Base-by-base conservation (phyloP, 129 eudicot genomes). In the Silybum marianum region DNA sequence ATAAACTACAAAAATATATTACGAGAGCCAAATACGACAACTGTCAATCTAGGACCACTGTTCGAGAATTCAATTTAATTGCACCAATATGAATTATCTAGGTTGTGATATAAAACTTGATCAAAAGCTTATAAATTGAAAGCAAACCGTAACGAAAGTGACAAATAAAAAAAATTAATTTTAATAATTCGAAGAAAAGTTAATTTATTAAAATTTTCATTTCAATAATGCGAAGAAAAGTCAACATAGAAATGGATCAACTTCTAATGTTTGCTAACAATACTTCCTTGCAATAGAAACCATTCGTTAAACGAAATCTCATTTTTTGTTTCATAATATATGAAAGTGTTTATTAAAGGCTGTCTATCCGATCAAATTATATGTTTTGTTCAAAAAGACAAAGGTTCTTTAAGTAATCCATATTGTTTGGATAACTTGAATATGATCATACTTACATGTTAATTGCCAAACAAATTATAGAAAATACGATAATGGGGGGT, bases 131-230 rank as follows among this genome's bases (percentile, higher is more conserved):
- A 60, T 36, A 46, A 70, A 51, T 51, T 16, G 22, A 51, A 51
- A 16, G 21, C 58, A 58, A 58, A 62, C 82, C 73, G 25, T 16
- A 70, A 76, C 60, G 82, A 83, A 83, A 83, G 78, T 8, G 78
- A 83, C 82, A 36, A 51, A 71, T 83, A 83, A 71, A 18, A n/a
- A 77, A 25, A 7, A 40, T 12, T 19, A 21, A 21, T n/a, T 21
- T 11, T 58, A 32, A 23, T 18, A 32, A 14, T 32, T 14, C 8
- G 8, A 51, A 40, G 18, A 6, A 14, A 38, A 38, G 10, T 2
- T 10, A 38, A 38, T 14, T 0, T 1, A 22, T 11, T 40, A 28
- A 74, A 38, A 73, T 13, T 6, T 7, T 32, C 6, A 3, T 32
- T 4, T 4, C 36, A 32, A 32, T 3, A 32, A 3, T 32, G 3